Evolutionary conservation across 1,284 basidiomycete species (phyloP).

Genomic region (Ceratobasidium sp.): DNA sequence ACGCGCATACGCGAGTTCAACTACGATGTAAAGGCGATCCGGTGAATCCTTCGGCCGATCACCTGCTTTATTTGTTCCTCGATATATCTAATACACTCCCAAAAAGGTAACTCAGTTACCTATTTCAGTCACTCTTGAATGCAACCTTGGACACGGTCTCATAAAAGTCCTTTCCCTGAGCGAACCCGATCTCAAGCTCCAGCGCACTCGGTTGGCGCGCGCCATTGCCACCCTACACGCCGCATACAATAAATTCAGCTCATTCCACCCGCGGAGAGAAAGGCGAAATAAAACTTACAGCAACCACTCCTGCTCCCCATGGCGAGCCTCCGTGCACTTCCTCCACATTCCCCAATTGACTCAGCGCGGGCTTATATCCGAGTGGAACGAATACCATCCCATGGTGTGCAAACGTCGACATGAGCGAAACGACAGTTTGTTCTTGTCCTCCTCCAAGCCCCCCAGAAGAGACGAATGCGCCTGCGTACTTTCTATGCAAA

Average conservation of each 20-base stretch:
- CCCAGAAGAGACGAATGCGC: conserved; percentile 68
- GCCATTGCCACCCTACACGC: conserved; percentile 61
- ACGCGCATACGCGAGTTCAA: no score
- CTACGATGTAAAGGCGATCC: no score
- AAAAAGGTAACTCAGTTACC: no score
- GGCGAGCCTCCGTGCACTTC: conserved; percentile 79
- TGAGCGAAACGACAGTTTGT: conserved; percentile 70
- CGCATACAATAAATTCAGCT: background rate
- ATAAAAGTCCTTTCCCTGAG: conserved; percentile 76
- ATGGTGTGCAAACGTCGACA: conserved; percentile 87
- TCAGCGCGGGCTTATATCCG: conserved; percentile 75
- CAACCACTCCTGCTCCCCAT: conserved; percentile 74
- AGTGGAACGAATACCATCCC: conserved; percentile 84
- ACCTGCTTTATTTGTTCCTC: no score
- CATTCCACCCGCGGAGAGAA: conserved; percentile 53
- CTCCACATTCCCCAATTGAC: conserved; percentile 69
- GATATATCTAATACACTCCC: no score
- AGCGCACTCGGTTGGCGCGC: conserved; percentile 70
- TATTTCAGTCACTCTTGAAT: no score
- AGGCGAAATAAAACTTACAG: conserved; percentile 58
- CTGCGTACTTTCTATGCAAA: conserved; percentile 83
- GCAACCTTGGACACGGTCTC: conserved; percentile 13
- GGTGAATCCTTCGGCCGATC: no score
- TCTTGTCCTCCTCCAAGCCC: conserved; percentile 80
- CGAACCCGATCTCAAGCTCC: conserved; percentile 74